Evolutionary conservation across 139 green algal genomes (phyloP).

Genomic region (Chlamydomonas sp.): DNA sequence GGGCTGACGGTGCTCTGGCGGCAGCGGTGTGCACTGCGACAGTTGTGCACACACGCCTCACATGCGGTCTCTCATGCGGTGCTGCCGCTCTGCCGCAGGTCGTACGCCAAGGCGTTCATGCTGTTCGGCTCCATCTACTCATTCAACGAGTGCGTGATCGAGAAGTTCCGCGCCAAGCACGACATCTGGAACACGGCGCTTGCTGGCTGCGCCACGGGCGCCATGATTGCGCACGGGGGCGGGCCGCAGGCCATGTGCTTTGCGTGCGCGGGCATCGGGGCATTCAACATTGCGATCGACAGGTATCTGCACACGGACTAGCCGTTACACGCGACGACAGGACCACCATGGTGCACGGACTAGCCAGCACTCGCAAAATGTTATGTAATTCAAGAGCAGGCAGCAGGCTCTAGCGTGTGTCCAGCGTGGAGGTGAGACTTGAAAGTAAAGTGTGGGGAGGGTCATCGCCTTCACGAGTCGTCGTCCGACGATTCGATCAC

Average conservation of each 20-base stretch:
- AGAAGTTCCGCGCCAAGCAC: constrained; percentile 84
- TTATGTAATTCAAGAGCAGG: too few species aligned
- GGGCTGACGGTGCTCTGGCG: too few species aligned
- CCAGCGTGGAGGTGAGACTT: too few species aligned
- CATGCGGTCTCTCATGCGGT: neutral
- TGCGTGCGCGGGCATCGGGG: constrained; percentile 82
- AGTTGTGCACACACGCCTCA: neutral
- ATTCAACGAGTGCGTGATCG: constrained; percentile 88
- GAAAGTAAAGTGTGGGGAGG: too few species aligned
- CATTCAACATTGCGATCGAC: constrained; percentile 85
- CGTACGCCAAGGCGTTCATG: constrained; percentile 88
- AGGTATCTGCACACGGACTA: too few species aligned
- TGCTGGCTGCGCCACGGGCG: constrained; percentile 86
- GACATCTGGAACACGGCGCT: constrained; percentile 81
- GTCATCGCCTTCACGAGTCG: too few species aligned
- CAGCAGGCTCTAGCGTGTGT: too few species aligned
- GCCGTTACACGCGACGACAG: too few species aligned
- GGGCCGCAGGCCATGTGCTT: constrained; percentile 81
- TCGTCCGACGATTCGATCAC: too few species aligned
- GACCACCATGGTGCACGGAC: too few species aligned
- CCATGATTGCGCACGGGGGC: constrained; percentile 55
- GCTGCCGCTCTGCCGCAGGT: constrained; percentile 32
- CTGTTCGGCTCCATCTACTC: constrained; percentile 84
- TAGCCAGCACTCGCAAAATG: too few species aligned
- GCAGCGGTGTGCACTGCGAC: too few species aligned